Conservation (phyloP, 371 early-diverging fungal species). For the Mortierella sp. region DNA sequence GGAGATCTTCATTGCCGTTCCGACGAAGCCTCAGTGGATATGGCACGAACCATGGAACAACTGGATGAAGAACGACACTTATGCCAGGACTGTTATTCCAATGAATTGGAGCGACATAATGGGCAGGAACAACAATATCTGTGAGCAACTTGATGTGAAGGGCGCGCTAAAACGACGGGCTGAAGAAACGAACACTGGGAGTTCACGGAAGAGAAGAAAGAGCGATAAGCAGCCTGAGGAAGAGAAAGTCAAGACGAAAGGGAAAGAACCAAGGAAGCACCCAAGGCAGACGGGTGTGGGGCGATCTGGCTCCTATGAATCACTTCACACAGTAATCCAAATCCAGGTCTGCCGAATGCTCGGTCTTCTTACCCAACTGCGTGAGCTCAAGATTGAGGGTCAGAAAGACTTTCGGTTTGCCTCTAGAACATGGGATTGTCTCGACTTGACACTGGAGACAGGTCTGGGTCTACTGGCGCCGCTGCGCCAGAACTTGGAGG, state of each 20-base stretch:
- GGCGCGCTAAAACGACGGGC: too few relatives aligned
- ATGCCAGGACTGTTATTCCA: too few relatives aligned
- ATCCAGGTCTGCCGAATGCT: slow-evolving; percentile 24
- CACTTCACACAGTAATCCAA: too few relatives aligned
- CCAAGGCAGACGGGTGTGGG: too few relatives aligned
- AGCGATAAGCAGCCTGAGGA: not conserved
- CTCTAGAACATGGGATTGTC: slow-evolving; percentile 12
- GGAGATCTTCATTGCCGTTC: slow-evolving; percentile 21
- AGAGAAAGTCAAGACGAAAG: not conserved
- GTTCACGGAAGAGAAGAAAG: not conserved
- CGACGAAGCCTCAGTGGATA: not conserved
- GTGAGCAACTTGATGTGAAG: too few relatives aligned
- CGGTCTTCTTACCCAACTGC: slow-evolving; percentile 19
- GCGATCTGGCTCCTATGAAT: not conserved
- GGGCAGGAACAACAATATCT: too few relatives aligned
- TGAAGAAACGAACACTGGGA: too few relatives aligned
- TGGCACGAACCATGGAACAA: not conserved
- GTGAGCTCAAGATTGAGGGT: slow-evolving; percentile 31
- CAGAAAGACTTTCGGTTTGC: not conserved
- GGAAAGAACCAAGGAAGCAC: too few relatives aligned
- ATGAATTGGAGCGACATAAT: not conserved
- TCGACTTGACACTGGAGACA: slow-evolving; percentile 20
- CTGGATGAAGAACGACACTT: too few relatives aligned
- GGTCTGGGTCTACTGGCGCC: slow-evolving; percentile 22
- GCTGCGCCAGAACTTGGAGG: slow-evolving; percentile 15